Evolutionary conservation across 2,329 filamentous ascomycete genomes (phyloP).

Genomic region (Xylaria digitata): DNA sequence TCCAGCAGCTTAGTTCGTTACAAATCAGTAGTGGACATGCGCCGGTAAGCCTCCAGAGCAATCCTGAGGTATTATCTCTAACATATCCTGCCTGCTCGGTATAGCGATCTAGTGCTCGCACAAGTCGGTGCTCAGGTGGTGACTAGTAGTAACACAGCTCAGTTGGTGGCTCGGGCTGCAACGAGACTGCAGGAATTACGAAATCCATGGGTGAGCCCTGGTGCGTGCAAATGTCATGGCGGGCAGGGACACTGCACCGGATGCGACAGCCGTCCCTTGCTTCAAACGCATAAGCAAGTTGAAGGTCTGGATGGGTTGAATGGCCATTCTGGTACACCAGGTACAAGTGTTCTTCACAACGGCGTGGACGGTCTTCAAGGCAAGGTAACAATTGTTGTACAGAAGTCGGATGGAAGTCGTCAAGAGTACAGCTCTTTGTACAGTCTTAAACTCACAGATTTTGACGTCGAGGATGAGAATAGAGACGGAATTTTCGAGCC

Average conservation of each 20-base stretch:
- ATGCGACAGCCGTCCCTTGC: conserved; percentile 22
- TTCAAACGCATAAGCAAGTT: conserved; percentile 24
- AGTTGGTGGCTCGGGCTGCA: conserved; percentile 5
- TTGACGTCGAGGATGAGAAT: conserved; percentile 30
- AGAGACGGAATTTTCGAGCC: conserved; percentile 29
- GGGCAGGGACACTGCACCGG: conserved; percentile 23
- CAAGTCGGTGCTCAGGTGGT: not conserved
- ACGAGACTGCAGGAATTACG: conserved; percentile 13
- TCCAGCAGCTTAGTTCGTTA: conserved; percentile 15
- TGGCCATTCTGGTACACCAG: conserved; percentile 18
- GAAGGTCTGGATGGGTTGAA: conserved; percentile 20
- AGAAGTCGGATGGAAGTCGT: conserved; percentile 26
- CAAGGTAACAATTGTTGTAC: conserved; percentile 25
- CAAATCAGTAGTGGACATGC: not conserved
- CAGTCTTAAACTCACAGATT: conserved; percentile 21
- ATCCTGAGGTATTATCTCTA: conserved; percentile 9
- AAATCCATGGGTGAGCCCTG: conserved; percentile 9
- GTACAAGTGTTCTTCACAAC: conserved; percentile 14
- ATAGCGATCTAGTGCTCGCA: conserved; percentile 4
- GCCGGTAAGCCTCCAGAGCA: conserved; percentile 14
- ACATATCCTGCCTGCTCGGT: not conserved
- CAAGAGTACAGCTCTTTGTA: conserved; percentile 27
- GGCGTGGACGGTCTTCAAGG: conserved; percentile 20
- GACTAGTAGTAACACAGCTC: conserved; percentile 1
- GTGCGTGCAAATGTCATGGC: conserved; percentile 21